These are phyloP conservation scores for Plenodomus tracheiphilus DNA, from an alignment of 2,329 filamentous ascomycete genomes.

Conservation along the genomic window DNA sequence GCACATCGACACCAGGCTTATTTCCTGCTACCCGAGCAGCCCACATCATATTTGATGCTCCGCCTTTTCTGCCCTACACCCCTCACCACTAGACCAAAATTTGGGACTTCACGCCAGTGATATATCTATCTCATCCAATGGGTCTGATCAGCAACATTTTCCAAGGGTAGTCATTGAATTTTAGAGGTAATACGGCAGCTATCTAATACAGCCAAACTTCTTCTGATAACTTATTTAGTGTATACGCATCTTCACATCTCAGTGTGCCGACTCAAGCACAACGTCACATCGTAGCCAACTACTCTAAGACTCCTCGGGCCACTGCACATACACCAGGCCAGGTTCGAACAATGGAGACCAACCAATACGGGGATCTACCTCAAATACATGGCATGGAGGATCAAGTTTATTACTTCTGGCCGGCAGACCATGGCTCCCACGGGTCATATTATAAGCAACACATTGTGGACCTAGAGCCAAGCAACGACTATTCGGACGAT, in stretches of 20 bases:
- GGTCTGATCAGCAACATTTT: too few species aligned
- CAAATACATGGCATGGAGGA: conserved; percentile 34
- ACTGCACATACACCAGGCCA: too few species aligned
- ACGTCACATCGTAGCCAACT: too few species aligned
- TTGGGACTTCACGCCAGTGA: conserved; percentile 3
- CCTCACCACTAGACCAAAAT: conserved; percentile 10
- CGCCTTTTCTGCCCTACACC: conserved; percentile 29
- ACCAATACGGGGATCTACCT: conserved; percentile 36
- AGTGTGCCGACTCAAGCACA: too few species aligned
- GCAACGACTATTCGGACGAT: conserved; percentile 21
- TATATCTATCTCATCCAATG: not conserved
- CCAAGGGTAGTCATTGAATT: too few species aligned
- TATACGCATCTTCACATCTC: too few species aligned
- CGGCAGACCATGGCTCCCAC: conserved; percentile 13
- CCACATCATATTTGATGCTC: conserved; percentile 22
- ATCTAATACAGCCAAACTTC: too few species aligned
- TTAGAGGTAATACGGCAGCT: too few species aligned
- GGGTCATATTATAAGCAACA: conserved; percentile 17
- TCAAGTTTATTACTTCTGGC: conserved; percentile 14
- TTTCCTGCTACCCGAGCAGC: conserved; percentile 27
- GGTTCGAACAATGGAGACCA: conserved; percentile 14
- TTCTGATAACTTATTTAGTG: too few species aligned
- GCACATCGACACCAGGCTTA: conserved; percentile 27
- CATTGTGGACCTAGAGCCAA: conserved; percentile 14
- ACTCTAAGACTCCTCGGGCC: too few species aligned